Percentiles rank a stretch among this genome's conserved stretches.
These are phyloP conservation scores for Brettanomyces bruxellensis DNA, from an alignment of 805 yeast genomes.

Conservation along the genomic window DNA sequence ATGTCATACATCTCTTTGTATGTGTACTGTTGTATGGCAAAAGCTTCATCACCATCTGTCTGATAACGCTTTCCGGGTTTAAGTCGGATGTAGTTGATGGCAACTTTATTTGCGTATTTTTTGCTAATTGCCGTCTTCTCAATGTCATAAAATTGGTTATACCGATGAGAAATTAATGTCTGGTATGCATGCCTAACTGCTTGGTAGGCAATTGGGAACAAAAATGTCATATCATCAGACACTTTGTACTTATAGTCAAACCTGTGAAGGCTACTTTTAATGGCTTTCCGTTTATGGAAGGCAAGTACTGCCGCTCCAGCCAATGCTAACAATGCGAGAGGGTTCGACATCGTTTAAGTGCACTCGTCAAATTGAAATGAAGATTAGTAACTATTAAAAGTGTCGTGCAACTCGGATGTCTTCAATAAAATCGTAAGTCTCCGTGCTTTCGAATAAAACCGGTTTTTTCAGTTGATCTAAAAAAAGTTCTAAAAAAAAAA, in stretches of 20 bases:
- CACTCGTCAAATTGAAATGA: too few relatives aligned
- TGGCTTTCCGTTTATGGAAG: background rate
- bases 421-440: too few relatives aligned
- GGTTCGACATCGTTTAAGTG: too few relatives aligned
- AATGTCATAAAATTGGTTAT: slow-evolving; percentile 64
- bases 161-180: slow-evolving; percentile 27
- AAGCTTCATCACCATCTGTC: slow-evolving; percentile 43
- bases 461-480: too few relatives aligned
- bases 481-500: too few relatives aligned
- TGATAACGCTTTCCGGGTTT: slow-evolving; percentile 24
- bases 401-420: too few relatives aligned
- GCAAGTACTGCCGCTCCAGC: background rate
- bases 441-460: too few relatives aligned
- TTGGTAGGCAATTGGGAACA: slow-evolving; percentile 32
- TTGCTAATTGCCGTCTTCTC: slow-evolving; percentile 38
- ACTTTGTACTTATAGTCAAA: slow-evolving; percentile 35
- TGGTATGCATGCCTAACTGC: slow-evolving; percentile 34
- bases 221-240: slow-evolving; percentile 44
- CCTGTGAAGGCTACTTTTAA: background rate
- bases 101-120: slow-evolving; percentile 40
- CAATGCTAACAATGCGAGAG: background rate
- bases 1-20: slow-evolving; percentile 61
- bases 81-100: slow-evolving; percentile 57
- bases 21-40: slow-evolving; percentile 53
- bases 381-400: too few relatives aligned